Conservation (phyloP, 2,329 filamentous ascomycete species). For the Fusarium sp. region DNA sequence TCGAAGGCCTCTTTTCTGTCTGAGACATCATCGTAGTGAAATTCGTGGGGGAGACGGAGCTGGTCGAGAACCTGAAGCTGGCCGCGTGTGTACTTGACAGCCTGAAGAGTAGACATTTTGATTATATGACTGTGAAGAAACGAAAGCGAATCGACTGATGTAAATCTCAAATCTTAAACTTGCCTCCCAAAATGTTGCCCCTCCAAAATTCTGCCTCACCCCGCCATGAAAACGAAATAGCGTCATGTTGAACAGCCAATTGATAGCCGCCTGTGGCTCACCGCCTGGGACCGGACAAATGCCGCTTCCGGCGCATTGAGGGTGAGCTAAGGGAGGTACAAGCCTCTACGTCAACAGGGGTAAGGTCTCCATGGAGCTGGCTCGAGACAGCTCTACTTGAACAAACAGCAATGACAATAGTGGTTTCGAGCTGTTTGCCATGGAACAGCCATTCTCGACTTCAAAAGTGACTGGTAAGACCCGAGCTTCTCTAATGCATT, state of each 20-base stretch:
- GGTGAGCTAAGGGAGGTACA: constrained; percentile 38
- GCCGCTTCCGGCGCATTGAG: constrained; percentile 37
- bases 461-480: constrained; percentile 78
- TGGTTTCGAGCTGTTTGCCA: constrained; percentile 50
- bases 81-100: constrained; percentile 78
- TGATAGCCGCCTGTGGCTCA: constrained; percentile 9
- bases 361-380: constrained; percentile 23
- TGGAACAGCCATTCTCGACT: constrained; percentile 74
- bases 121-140: neutral
- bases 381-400: constrained; percentile 41
- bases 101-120: constrained; percentile 70
- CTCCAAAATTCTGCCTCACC: constrained; percentile 49
- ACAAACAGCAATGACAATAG: constrained; percentile 45
- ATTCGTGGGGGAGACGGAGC: constrained; percentile 81
- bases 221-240: constrained; percentile 39
- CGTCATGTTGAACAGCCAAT: constrained; percentile 37
- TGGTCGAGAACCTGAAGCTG: constrained; percentile 82
- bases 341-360: constrained; percentile 32
- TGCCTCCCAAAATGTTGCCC: constrained; percentile 36
- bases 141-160: neutral
- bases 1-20: constrained; percentile 81
- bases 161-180: constrained; percentile 8
- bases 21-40: constrained; percentile 77
- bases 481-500: neutral
- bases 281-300: constrained; percentile 45